Percentiles rank a stretch among this genome's conserved stretches.
Conservation (phyloP, 441 rosid genomes). For the Pelargonium australe region DNA sequence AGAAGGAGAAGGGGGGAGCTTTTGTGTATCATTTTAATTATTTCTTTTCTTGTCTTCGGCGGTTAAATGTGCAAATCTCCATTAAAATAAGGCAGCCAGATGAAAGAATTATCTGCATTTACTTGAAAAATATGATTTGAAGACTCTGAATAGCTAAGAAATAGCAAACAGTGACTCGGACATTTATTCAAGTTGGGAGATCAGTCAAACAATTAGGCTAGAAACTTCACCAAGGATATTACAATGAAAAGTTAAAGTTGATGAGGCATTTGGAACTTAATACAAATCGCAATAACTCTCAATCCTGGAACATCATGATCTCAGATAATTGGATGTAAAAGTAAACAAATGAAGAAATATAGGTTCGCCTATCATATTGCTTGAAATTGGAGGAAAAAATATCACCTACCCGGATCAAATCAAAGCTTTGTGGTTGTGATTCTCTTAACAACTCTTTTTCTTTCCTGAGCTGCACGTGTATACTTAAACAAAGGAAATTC, state of each 20-base stretch:
- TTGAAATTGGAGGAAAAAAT: neutral
- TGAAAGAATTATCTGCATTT: neutral
- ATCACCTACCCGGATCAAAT: conserved; percentile 53
- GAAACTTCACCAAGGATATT: neutral
- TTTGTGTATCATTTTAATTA: neutral
- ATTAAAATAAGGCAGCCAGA: neutral
- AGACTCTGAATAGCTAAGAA: too few species aligned
- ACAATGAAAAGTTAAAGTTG: neutral
- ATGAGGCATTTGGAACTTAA: neutral
- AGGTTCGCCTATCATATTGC: neutral
- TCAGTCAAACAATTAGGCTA: neutral
- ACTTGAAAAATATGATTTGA: too few species aligned
- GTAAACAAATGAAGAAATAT: neutral
- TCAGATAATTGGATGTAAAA: neutral
- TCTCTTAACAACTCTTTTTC: conserved; percentile 62
- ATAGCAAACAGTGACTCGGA: too few species aligned
- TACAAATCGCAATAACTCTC: neutral
- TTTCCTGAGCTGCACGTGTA: conserved; percentile 49
- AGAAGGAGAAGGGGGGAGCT: neutral
- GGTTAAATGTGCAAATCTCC: neutral
- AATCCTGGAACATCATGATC: neutral
- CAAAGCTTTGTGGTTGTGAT: conserved; percentile 61
- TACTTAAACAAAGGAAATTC: neutral
- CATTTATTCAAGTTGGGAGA: too few species aligned
- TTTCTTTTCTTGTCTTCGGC: neutral